Conservation (phyloP, 208 protist genomes). For the Trypanosoma cruzi region DNA sequence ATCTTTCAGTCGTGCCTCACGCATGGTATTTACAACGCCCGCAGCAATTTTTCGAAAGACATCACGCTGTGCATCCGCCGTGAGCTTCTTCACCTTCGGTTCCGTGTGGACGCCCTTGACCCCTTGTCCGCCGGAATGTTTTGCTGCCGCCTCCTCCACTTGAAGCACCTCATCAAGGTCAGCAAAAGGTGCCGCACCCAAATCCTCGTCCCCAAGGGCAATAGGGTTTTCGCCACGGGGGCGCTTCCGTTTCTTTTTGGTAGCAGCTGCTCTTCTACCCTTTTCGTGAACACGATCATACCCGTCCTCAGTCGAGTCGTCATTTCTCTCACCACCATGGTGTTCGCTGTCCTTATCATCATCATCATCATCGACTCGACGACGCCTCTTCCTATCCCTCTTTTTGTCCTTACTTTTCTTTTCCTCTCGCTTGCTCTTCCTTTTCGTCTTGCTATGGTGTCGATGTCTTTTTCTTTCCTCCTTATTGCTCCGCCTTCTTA, state of each 20-base stretch:
- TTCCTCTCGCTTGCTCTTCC: conserved; percentile 15
- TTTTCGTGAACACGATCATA: conserved; percentile 10
- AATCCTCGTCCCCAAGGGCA: conserved; percentile 19
- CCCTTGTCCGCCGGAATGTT: neutral
- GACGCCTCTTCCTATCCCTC: conserved; percentile 26
- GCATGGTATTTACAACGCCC: conserved; percentile 27
- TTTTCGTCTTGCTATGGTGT: conserved; percentile 21
- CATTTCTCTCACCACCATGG: conserved; percentile 15
- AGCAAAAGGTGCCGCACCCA: conserved; percentile 19
- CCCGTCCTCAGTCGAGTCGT: conserved; percentile 3
- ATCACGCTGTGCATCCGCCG: conserved; percentile 20
- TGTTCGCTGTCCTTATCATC: conserved; percentile 20
- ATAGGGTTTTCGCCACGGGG: conserved; percentile 19
- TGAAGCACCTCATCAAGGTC: conserved; percentile 22
- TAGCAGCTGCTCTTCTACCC: neutral
- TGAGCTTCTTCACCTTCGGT: conserved; percentile 17
- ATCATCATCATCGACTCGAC: conserved; percentile 27
- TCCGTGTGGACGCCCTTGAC: neutral
- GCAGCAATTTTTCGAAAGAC: conserved; percentile 14
- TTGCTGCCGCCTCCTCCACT: conserved; percentile 10
- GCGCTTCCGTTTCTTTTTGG: conserved; percentile 8
- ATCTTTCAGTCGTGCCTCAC: conserved; percentile 29
- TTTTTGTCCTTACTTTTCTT: conserved; percentile 26
- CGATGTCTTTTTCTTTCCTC: conserved; percentile 30
- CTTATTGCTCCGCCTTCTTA: conserved; percentile 31